Evolutionary conservation across 306 rosid genomes (phyloP), one percentile per base, ranked within the genome.

Genomic region (Rosa lucieae): DNA sequence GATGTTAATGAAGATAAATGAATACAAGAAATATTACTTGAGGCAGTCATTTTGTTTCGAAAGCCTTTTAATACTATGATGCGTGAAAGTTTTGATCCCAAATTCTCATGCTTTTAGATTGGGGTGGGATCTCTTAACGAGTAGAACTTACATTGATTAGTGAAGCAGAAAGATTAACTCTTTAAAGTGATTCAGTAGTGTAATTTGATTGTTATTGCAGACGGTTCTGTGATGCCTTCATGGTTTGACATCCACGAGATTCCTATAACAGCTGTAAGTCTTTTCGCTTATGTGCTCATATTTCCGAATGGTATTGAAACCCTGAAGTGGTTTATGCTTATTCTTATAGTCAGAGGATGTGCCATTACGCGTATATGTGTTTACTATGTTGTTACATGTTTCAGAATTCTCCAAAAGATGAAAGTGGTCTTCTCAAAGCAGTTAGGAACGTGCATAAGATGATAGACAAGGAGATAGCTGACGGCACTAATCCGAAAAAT

Each of bases 241-340:
- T 94, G 97, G 97, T 94, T 92, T 85, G 98, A 94, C 87, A 86
- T 89, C 78, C 91, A 79, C 1, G 94, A 94, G 81, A 87, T 92
- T 87, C 97, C 97, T 23, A 72, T 90, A 43, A 90, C 94, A 11
- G 86, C 89, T 78, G 97, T 92, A 82, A 92, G 92, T 73, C 43
- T 52, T 23, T 58, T 11, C 73, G 42, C 20, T 63, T 29, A 59
- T 5, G 9, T 75, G 44, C 42, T 18, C 18, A 14, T 63, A 32
- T 10, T 26, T 58, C 29, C 2, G 44, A 21, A 55, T 4, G 2
- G 3, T 73, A 35, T 53, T 1, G 13, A 48, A 6, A 0, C 47
- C 35, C 47, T 52, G 32, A 35, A 49, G 10, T 72, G 37, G 17
- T 51, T 47, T 51, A 1, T 15, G 56, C 20, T 51, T 51, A 0